A percentile compares a stretch with the other conserved stretches of the same genome.
Evolutionary conservation across 177 flowering plant species (phyloP).

Genomic region (Telopea speciosissima): DNA sequence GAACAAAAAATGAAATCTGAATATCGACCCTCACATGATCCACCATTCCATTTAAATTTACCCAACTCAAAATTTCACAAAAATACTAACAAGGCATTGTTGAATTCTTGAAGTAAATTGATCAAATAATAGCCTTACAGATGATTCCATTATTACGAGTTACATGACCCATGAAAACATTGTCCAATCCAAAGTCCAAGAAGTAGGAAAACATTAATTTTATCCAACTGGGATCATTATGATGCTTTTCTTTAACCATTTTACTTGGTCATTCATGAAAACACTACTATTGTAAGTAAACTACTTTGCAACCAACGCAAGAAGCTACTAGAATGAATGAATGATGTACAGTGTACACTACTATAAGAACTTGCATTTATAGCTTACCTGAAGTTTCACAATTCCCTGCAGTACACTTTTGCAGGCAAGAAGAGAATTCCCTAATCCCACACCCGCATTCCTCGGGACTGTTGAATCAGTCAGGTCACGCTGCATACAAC

Average conservation of each 20-base stretch:
- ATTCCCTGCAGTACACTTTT: slow-evolving; percentile 82
- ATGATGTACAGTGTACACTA: neutral
- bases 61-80: neutral
- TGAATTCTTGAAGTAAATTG: neutral
- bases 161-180: neutral
- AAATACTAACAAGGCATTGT: neutral
- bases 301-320: too few species aligned
- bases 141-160: neutral
- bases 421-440: slow-evolving; percentile 88
- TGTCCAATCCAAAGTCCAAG: neutral
- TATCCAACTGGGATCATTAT: neutral
- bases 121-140: neutral
- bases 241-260: neutral
- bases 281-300: too few species aligned
- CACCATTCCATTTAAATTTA: neutral
- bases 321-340: neutral
- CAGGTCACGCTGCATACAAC: slow-evolving; percentile 64
- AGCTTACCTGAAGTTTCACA: slow-evolving; percentile 74
- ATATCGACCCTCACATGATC: too few species aligned
- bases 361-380: neutral
- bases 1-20: too few species aligned
- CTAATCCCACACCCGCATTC: slow-evolving; percentile 82
- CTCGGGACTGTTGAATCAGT: slow-evolving; percentile 96
- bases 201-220: neutral
- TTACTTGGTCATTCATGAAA: neutral